phyloP scores from a whole-genome alignment of 257 asterid species.

The Petunia axillaris region DNA sequence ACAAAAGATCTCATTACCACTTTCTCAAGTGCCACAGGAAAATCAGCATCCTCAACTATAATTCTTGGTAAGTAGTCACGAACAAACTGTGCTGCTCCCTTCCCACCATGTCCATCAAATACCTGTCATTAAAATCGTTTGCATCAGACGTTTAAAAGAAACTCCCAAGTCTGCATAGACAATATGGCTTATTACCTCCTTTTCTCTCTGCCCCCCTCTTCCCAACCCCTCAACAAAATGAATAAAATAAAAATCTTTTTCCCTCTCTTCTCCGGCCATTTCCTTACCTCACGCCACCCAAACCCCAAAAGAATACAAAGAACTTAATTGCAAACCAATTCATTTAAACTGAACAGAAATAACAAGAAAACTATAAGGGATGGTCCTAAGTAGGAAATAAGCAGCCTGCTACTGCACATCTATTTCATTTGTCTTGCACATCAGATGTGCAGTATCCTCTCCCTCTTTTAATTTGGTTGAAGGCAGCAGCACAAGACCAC shows the following conservation, averaged over 20 bases:
- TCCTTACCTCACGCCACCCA: not conserved
- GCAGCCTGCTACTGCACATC: not conserved
- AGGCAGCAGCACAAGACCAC: not conserved
- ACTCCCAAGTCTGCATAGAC: not conserved
- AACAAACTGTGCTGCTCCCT: conserved; percentile 85
- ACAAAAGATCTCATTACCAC: conserved; percentile 74
- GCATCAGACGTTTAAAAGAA: conserved; percentile 29
- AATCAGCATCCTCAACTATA: conserved; percentile 81
- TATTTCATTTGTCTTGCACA: not conserved
- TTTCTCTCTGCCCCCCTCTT: not conserved
- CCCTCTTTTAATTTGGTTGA: not conserved
- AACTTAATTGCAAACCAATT: not conserved
- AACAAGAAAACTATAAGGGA: not conserved
- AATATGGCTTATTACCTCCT: not conserved
- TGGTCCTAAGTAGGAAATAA: not conserved
- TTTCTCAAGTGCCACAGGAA: conserved; percentile 84
- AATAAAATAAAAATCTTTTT: not conserved
- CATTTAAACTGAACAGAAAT: not conserved
- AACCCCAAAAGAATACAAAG: not conserved
- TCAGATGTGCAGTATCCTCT: not conserved
- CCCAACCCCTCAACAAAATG: not conserved
- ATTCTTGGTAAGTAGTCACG: conserved; percentile 85
- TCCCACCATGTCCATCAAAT: conserved; percentile 95
- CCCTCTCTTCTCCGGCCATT: not conserved
- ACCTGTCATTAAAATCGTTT: conserved; percentile 57